phyloP scores from a whole-genome alignment of 768 basidiomycete genomes.

The Mycena leptocephala region DNA sequence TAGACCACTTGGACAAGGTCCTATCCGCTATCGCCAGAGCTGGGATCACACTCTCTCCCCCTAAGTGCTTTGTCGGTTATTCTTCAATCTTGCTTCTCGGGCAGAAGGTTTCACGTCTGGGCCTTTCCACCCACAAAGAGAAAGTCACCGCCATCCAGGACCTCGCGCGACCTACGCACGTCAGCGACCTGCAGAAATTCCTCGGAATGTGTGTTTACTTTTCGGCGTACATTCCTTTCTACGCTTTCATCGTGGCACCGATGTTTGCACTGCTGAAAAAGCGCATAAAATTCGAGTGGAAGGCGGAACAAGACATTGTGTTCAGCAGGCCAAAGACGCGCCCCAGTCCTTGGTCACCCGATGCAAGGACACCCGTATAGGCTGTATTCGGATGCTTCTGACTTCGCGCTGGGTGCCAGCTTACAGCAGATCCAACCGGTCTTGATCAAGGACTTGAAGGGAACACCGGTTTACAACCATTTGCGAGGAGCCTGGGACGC shows the following conservation, averaged over 20 bases:
- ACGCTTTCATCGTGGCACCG: conserved; percentile 42
- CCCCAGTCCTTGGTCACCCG: conserved; percentile 42
- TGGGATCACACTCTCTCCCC: conserved; percentile 41
- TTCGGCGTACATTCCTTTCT: conserved; percentile 45
- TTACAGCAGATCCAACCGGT: too few species aligned
- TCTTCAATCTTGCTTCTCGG: too few species aligned
- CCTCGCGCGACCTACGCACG: conserved; percentile 18
- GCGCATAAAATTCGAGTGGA: conserved; percentile 41
- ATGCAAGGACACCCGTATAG: too few species aligned
- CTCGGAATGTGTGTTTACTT: conserved; percentile 48
- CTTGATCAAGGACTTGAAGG: conserved; percentile 14
- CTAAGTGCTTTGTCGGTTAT: too few species aligned
- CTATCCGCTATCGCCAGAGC: conserved; percentile 33
- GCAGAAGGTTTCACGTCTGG: too few species aligned
- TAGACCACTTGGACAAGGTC: conserved; percentile 37
- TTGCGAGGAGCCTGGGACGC: conserved; percentile 16
- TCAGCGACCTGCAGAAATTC: conserved; percentile 40
- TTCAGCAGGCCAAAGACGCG: conserved; percentile 37
- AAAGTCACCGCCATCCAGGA: conserved; percentile 42
- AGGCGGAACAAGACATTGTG: conserved; percentile 33
- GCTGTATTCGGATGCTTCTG: neutral
- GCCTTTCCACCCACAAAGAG: too few species aligned
- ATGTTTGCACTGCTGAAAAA: conserved; percentile 43
- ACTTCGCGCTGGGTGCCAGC: conserved; percentile 17
- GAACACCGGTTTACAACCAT: conserved; percentile 16